Evolutionary conservation across 352 stramenopile species (phyloP), one percentile per base, ranked within the genome.

Genomic region (Phytophthora crassamura): DNA sequence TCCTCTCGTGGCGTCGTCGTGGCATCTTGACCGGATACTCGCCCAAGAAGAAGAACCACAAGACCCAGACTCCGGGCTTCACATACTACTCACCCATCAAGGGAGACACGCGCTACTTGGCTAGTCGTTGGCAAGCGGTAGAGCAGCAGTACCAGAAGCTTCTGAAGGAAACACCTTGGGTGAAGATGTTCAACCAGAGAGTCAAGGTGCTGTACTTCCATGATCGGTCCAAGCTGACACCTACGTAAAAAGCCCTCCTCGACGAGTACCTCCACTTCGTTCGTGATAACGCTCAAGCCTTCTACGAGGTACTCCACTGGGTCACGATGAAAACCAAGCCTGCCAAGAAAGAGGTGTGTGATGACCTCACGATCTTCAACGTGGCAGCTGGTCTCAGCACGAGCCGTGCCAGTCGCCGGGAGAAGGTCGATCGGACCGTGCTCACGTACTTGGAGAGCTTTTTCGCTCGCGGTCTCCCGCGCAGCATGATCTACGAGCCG

Each of bases 191-290:
- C 15, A 2, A 14, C 1, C n/a, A 53, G 5, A 43, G 43, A 0
- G 25, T 49, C 14, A 54, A 48, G 34, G 16, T 35, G 8, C 15
- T 55, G 1, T 63, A 55, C 22, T 55, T 63, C 5, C 55, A 55
- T 33, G 5, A 12, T 7, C 34, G 22, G 7, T 34, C 32, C 4
- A n/a, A 49, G 1, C 20, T 63, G 20, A n/a, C 16, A 9, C 2
- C 39, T 1, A 33, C 2, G 2, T 9, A 9, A 2, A 11, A 42
- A 1, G 5, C 2, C 5, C 5, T 33, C 7, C n/a, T 60, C 5
- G 18, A 33, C 5, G 11, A 43, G 5, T 39, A 60, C n/a, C 4
- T 51, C 10, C 2, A 5, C 4, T 46, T 39, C 10, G 15, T 56
- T 0, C 2, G 34, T 10, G 30, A 20, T 9, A 14, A 64, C 6